Conservation (phyloP, 1,139 yeast species). For the Candida mesenterica region DNA sequence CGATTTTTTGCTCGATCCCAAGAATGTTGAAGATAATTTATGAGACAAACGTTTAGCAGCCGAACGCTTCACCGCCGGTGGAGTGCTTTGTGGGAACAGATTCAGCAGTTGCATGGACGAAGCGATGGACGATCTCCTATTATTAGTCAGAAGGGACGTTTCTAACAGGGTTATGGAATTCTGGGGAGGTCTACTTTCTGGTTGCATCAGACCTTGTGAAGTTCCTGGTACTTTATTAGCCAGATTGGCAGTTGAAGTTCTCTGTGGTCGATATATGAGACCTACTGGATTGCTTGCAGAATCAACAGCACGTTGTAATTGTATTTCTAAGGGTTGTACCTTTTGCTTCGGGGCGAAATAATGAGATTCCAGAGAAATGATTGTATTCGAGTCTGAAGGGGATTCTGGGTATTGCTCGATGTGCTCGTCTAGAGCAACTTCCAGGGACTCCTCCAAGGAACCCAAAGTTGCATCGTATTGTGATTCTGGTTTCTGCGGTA, state of each 20-base stretch:
- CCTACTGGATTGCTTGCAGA: conserved; percentile 1
- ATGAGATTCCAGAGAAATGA: background rate
- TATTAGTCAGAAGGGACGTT: conserved; percentile 5
- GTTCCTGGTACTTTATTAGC: too few species aligned
- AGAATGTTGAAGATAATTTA: conserved; percentile 16
- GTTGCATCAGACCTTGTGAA: conserved; percentile 1
- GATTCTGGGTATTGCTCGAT: background rate
- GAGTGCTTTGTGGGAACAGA: background rate
- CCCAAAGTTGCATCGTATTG: too few species aligned
- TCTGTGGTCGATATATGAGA: background rate
- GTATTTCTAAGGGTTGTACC: background rate
- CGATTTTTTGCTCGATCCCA: conserved; percentile 7
- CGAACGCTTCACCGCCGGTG: conserved; percentile 1
- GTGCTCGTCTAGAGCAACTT: background rate
- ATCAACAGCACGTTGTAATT: background rate
- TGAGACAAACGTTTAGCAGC: conserved; percentile 13
- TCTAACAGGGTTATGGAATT: background rate
- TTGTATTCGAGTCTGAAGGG: too few species aligned
- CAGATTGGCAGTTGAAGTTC: background rate
- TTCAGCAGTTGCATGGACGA: conserved; percentile 9
- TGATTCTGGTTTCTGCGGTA: background rate
- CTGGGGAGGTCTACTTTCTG: background rate
- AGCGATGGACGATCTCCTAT: conserved; percentile 15
- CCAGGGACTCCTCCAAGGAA: conserved; percentile 1
- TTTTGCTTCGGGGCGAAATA: too few species aligned